Evolutionary conservation across 306 rosid species (phyloP).

Genomic region (Prunus mume): DNA sequence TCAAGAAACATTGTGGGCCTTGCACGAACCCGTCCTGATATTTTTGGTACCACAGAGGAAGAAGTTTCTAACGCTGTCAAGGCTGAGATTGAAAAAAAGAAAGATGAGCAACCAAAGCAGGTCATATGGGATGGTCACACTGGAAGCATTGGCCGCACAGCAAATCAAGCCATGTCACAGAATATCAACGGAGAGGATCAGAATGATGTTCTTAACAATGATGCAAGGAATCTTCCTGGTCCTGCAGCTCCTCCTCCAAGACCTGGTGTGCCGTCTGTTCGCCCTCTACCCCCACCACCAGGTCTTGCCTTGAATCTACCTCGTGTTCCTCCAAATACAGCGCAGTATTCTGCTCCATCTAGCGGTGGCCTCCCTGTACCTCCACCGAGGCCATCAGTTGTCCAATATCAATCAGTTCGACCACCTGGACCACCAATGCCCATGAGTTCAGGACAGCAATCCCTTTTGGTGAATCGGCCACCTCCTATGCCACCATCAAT

Average conservation of each 20-base stretch:
- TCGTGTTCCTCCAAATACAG: slow-evolving; percentile 48
- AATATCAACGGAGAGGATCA: slow-evolving; percentile 67
- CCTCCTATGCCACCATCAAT: slow-evolving; percentile 61
- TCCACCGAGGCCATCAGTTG: slow-evolving; percentile 60
- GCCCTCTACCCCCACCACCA: slow-evolving; percentile 92
- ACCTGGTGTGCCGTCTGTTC: slow-evolving; percentile 74
- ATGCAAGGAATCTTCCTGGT: slow-evolving; percentile 67
- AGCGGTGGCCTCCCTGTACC: slow-evolving; percentile 56
- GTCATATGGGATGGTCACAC: slow-evolving; percentile 99
- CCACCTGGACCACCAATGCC: slow-evolving; percentile 64
- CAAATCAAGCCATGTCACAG: slow-evolving; percentile 92
- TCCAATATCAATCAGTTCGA: slow-evolving; percentile 58
- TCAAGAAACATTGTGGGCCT: slow-evolving; percentile 85
- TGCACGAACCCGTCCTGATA: slow-evolving; percentile 95
- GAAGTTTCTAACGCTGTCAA: slow-evolving; percentile 97
- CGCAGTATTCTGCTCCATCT: slow-evolving; percentile 60
- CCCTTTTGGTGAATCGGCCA: slow-evolving; percentile 52
- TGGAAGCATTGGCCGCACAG: slow-evolving; percentile 94
- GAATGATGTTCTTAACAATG: slow-evolving; percentile 50
- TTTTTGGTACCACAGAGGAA: slow-evolving; percentile 94
- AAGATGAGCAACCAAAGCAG: slow-evolving; percentile 95
- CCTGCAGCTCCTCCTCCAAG: slow-evolving; percentile 93
- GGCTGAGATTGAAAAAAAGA: slow-evolving; percentile 95
- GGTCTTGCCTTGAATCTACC: slow-evolving; percentile 93
- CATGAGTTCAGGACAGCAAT: slow-evolving; percentile 64